Conservation (phyloP, 129 eudicot species). For the Artemisia argyi region DNA sequence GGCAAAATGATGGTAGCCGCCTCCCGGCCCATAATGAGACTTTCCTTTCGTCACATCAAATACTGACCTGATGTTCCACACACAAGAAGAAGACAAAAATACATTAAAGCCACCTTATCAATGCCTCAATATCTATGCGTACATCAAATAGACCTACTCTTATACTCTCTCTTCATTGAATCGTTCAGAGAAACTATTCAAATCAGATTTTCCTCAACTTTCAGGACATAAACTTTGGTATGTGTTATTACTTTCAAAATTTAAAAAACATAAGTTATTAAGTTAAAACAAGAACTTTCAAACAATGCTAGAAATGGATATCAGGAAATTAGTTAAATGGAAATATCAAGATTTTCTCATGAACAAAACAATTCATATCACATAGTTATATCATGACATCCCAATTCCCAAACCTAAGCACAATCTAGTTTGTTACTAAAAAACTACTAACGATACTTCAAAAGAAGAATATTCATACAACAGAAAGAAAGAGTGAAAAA, state of each 20-base stretch:
- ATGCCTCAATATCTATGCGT: not conserved
- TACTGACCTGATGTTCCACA: slow-evolving; percentile 60
- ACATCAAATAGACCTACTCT: not conserved
- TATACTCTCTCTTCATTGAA: no score
- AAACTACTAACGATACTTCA: not conserved
- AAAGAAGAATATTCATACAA: not conserved
- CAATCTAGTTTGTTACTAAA: not conserved
- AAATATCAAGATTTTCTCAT: not conserved
- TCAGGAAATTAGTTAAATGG: not conserved
- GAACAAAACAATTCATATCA: not conserved
- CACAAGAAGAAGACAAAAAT: not conserved
- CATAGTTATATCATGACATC: not conserved
- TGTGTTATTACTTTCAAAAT: no score
- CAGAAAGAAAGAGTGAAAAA: not conserved
- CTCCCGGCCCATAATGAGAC: slow-evolving; percentile 86
- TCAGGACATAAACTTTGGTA: no score
- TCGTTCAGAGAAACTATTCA: no score
- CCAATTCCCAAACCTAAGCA: not conserved
- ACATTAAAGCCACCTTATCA: not conserved
- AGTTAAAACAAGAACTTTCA: no score
- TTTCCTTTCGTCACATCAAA: slow-evolving; percentile 93
- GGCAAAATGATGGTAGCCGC: slow-evolving; percentile 88
- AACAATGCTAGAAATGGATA: no score
- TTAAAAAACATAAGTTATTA: no score
- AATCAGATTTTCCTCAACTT: no score